phyloP scores from a whole-genome alignment of 352 stramenopile species.

The Phytophthora quininea region DNA sequence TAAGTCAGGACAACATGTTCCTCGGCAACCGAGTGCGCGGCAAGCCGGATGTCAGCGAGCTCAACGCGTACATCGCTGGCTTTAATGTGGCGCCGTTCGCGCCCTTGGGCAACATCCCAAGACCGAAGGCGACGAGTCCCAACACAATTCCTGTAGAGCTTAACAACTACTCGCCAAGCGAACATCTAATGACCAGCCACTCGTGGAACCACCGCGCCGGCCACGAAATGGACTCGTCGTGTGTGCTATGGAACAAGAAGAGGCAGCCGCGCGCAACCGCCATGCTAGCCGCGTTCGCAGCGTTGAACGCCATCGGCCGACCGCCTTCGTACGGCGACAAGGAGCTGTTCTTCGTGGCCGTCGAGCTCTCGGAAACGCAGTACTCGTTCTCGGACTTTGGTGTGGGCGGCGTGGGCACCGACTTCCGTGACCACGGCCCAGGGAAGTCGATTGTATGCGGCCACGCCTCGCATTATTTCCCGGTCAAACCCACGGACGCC shows the following conservation, averaged over 20 bases:
- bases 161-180: constrained; percentile 56
- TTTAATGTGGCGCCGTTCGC: constrained; percentile 60
- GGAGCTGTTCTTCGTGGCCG: constrained; percentile 79
- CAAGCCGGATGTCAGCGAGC: constrained; percentile 31
- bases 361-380: constrained; percentile 69
- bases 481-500: constrained; percentile 27
- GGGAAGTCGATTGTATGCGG: constrained; percentile 56
- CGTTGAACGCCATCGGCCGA: constrained; percentile 38
- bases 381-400: constrained; percentile 75
- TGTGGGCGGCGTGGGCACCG: constrained; percentile 55
- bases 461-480: constrained; percentile 64
- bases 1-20: constrained; percentile 48
- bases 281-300: constrained; percentile 63
- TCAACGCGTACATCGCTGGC: constrained; percentile 59
- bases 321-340: constrained; percentile 76
- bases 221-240: constrained; percentile 78
- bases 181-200: constrained; percentile 59
- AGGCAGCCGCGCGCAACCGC: constrained; percentile 69
- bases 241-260: constrained; percentile 78
- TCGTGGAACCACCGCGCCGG: constrained; percentile 69
- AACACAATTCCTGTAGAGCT: constrained; percentile 34
- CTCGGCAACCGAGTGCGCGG: constrained; percentile 40
- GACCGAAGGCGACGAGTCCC: constrained; percentile 25
- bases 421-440: constrained; percentile 39
- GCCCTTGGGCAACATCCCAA: constrained; percentile 39